Conservation (phyloP, 768 basidiomycete species). For the Dentipellis sp. region DNA sequence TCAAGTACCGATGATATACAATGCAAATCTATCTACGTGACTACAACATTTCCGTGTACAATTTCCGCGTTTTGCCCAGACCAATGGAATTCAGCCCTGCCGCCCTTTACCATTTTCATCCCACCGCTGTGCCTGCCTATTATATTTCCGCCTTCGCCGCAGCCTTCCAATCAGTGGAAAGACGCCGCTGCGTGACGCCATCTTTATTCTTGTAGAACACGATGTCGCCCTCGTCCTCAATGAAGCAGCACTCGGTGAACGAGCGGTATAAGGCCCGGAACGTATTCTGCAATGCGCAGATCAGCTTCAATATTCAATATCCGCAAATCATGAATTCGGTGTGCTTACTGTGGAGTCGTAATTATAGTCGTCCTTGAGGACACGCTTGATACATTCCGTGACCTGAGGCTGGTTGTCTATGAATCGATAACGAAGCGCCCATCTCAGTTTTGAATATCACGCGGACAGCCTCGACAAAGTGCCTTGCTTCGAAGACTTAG, state of each 20-base stretch:
- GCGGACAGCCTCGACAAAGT: too few relatives aligned
- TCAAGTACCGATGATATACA: too few relatives aligned
- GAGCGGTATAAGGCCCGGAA: constrained; percentile 48
- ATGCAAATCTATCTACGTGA: too few relatives aligned
- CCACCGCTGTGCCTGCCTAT: too few relatives aligned
- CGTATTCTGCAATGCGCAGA: background rate
- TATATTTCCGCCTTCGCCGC: too few relatives aligned
- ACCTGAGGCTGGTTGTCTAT: constrained; percentile 79
- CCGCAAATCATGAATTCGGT: background rate
- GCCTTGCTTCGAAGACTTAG: background rate
- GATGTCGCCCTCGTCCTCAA: constrained; percentile 89
- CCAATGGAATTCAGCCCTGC: too few relatives aligned
- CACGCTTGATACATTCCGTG: background rate
- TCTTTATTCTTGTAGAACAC: constrained; percentile 79
- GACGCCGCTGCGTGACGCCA: background rate
- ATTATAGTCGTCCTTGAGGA: background rate
- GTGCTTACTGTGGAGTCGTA: background rate
- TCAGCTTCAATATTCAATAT: background rate
- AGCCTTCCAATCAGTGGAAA: background rate
- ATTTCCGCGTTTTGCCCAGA: too few relatives aligned
- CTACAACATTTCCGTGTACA: too few relatives aligned
- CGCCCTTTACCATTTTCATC: too few relatives aligned
- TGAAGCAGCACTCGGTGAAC: constrained; percentile 79
- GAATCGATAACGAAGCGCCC: background rate
- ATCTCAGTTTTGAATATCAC: background rate